phyloP scores from a whole-genome alignment of 768 basidiomycete genomes.

The Boletus subcaerulescens region DNA sequence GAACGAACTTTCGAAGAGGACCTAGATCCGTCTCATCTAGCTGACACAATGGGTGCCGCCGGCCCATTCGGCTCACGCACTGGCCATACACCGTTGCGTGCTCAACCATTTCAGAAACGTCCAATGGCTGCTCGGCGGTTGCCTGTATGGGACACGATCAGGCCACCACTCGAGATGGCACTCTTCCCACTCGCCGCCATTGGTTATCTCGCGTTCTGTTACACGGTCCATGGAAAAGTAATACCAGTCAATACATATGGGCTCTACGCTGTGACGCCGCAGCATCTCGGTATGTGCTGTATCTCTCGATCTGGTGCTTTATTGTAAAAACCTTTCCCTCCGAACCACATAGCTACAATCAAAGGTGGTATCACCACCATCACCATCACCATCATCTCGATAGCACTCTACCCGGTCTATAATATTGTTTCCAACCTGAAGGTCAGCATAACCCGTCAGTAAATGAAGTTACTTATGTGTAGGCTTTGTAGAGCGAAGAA shows the following conservation, averaged over 20 bases:
- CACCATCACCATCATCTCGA: slow-evolving; percentile 27
- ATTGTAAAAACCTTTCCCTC: background rate
- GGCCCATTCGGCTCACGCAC: background rate
- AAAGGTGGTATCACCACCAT: slow-evolving; percentile 30
- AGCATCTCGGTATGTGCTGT: slow-evolving; percentile 18
- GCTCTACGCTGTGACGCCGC: slow-evolving; percentile 17
- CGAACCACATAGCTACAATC: slow-evolving; percentile 18
- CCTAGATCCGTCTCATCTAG: background rate
- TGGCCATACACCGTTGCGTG: slow-evolving; percentile 5
- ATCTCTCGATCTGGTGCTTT: background rate
- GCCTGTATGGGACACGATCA: slow-evolving; percentile 7
- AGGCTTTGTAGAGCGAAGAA: slow-evolving; percentile 20
- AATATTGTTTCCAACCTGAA: slow-evolving; percentile 16
- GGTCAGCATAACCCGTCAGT: background rate
- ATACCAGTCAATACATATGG: slow-evolving; percentile 27
- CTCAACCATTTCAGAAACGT: background rate
- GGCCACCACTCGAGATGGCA: slow-evolving; percentile 11
- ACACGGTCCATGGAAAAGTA: slow-evolving; percentile 18
- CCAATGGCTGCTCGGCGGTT: background rate
- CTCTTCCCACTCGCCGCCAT: slow-evolving; percentile 28
- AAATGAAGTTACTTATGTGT: background rate
- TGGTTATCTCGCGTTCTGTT: slow-evolving; percentile 30
- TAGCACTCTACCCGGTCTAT: slow-evolving; percentile 26
- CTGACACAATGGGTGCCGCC: background rate
- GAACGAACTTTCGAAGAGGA: background rate